Conservation (phyloP, 176 grass and related monocot species). For the Triticum monococcum region DNA sequence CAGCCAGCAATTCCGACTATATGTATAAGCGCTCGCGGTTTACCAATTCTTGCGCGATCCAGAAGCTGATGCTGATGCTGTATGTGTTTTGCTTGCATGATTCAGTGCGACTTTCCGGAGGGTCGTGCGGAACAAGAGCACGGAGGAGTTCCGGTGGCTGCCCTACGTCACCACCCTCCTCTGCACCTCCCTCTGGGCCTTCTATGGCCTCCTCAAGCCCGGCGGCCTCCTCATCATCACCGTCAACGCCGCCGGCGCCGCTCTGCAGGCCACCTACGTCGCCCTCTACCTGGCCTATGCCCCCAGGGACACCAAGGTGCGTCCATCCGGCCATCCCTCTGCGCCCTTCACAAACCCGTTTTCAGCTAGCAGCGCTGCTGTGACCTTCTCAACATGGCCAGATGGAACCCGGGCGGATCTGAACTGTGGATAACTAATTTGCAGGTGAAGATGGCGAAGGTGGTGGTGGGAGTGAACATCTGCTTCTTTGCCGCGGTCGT, state of each 20-base stretch:
- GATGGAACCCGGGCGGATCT: not conserved
- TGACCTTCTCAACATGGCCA: not conserved
- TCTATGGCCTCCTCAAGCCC: constrained; percentile 77
- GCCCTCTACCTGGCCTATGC: constrained; percentile 59
- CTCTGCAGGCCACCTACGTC: constrained; percentile 61
- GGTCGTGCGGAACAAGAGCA: constrained; percentile 60
- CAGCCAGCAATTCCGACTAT: not conserved
- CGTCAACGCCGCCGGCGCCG: constrained; percentile 60
- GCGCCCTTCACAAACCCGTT: not conserved
- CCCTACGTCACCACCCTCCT: constrained; percentile 78
- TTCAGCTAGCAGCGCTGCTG: not conserved
- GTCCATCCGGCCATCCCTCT: not conserved
- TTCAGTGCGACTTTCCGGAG: constrained; percentile 67
- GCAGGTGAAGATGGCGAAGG: constrained; percentile 57
- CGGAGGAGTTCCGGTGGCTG: constrained; percentile 66
- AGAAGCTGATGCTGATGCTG: not conserved
- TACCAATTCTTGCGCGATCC: not conserved
- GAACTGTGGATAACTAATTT: not conserved
- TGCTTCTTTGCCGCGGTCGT: constrained; percentile 50
- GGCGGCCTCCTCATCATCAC: constrained; percentile 70
- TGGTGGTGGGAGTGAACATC: constrained; percentile 50
- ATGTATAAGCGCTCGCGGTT: not conserved
- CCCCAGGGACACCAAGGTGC: constrained; percentile 45
- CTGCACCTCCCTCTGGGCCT: constrained; percentile 68
- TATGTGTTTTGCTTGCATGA: not conserved